Evolutionary conservation across 331 rosid genomes (phyloP), one percentile per base, ranked within the genome.

Genomic region (Rosa hybrid): DNA sequence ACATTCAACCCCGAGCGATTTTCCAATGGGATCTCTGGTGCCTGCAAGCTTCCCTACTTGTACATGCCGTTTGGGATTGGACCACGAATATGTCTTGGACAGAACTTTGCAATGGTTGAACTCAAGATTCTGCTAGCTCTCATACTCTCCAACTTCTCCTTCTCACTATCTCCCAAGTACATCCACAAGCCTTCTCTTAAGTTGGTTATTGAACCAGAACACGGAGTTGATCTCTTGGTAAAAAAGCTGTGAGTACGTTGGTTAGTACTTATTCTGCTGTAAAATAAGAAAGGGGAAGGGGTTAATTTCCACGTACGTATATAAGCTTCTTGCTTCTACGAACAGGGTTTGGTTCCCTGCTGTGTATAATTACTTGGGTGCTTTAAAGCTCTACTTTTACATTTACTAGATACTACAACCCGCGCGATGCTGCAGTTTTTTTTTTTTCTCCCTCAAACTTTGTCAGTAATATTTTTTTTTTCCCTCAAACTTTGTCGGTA

Each of bases 1-100:
- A n/a, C 12, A 14, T 88, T 88, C 83, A 83, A 68, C 16, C 89
- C 87, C 4, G 77, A 85, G 21, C 78, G 89, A 71, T 85, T 88
- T 81, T 75, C 81, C 0, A 81, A 83, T 78, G 91, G 91, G 54
- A 69, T 45, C 18, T 0, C 30, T 30, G 86, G 91, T 17, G 84
- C 83, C 20, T 88, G 87, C 72, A 88, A 85, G 71, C 48, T 71
- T 54, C 86, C 89, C 70, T 73, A 81, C 48, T 54, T 83, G 72
- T 83, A 88, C 71, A 78, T 83, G 86, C 86, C 91, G 4, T 88
- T 88, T 63, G 91, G 90, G 60, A 76, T 81, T 21, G 89, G 91
- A 5, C 87, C 87, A 12, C 34, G 86, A 54, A 77, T 83, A 62
- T 87, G 88, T 80, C 83, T 82, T 56, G 88, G 90, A 59, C 85